Evolutionary conservation across 345 rosid genomes (phyloP).

Genomic region (Gynandropsis gynandra): DNA sequence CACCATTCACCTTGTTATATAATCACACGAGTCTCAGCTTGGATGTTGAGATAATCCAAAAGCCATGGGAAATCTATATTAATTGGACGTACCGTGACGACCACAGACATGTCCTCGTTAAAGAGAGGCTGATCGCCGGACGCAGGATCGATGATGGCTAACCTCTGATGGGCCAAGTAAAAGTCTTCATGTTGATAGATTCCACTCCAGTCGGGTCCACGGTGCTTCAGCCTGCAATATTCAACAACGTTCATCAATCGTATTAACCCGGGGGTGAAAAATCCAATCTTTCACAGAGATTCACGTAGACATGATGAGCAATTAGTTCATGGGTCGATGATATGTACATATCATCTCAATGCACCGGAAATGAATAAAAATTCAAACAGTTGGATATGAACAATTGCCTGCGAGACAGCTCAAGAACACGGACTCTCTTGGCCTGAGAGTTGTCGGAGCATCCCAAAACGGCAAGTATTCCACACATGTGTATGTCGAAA

Average conservation of each 20-base stretch:
- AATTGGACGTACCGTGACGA: slow-evolving; percentile 69
- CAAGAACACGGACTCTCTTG: slow-evolving; percentile 89
- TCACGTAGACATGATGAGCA: no score
- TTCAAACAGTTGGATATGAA: not conserved
- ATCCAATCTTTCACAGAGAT: no score
- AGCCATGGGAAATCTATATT: no score
- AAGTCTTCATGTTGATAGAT: slow-evolving; percentile 62
- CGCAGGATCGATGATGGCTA: slow-evolving; percentile 84
- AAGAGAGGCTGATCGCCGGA: slow-evolving; percentile 98
- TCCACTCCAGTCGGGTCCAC: slow-evolving; percentile 99
- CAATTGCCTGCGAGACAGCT: slow-evolving; percentile 94
- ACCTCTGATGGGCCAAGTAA: slow-evolving; percentile 81
- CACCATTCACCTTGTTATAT: slow-evolving; percentile 75
- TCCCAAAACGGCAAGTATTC: slow-evolving; percentile 89
- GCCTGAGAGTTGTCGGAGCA: slow-evolving; percentile 92
- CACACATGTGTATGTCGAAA: slow-evolving; percentile 60
- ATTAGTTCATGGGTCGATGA: no score
- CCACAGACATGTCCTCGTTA: slow-evolving; percentile 69
- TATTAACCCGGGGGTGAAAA: no score
- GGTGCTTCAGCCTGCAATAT: slow-evolving; percentile 68
- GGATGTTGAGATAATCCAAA: not conserved
- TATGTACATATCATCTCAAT: no score
- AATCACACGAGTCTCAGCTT: not conserved
- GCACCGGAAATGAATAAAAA: not conserved
- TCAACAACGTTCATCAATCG: no score